A percentile compares a stretch with the other conserved stretches of the same genome.
Conservation (phyloP, 345 rosid genomes). For the Citrus inodora region DNA sequence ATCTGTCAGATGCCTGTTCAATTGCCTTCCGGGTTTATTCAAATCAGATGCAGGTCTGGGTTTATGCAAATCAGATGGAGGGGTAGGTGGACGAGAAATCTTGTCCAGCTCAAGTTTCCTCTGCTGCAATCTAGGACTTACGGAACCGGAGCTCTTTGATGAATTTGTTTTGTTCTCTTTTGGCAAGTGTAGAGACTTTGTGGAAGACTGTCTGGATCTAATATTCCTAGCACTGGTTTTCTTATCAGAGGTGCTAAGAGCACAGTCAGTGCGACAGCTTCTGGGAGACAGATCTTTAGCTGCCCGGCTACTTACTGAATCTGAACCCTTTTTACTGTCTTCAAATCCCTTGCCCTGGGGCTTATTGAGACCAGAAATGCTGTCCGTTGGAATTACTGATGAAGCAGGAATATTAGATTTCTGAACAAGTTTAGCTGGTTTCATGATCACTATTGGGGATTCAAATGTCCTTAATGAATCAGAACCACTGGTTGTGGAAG, state of each 20-base stretch:
- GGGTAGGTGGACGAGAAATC: slow-evolving; percentile 81
- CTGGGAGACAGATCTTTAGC: slow-evolving; percentile 45
- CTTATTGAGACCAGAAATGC: slow-evolving; percentile 43
- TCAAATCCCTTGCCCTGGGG: slow-evolving; percentile 33
- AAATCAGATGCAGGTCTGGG: slow-evolving; percentile 71
- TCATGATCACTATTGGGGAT: slow-evolving; percentile 95
- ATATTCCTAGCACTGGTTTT: slow-evolving; percentile 38
- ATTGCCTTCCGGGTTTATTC: slow-evolving; percentile 52
- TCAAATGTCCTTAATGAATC: slow-evolving; percentile 51
- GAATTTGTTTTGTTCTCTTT: slow-evolving; percentile 45
- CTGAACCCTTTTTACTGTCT: slow-evolving; percentile 30
- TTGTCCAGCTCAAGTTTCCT: slow-evolving; percentile 67
- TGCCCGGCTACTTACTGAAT: slow-evolving; percentile 29
- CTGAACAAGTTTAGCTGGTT: slow-evolving; percentile 79
- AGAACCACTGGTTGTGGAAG: slow-evolving; percentile 31
- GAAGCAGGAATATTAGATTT: slow-evolving; percentile 56
- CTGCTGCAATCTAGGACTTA: slow-evolving; percentile 81
- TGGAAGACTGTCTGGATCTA: slow-evolving; percentile 35
- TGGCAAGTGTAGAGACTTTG: slow-evolving; percentile 41
- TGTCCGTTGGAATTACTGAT: slow-evolving; percentile 52
- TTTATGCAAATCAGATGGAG: slow-evolving; percentile 64
- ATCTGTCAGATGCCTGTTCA: slow-evolving; percentile 38
- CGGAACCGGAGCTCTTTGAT: slow-evolving; percentile 56
- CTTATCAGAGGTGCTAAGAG: slow-evolving; percentile 45
- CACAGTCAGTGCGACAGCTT: slow-evolving; percentile 35